Percentiles rank a stretch among this genome's conserved stretches.
Conservation (phyloP, 148 eudicot species). For the Rhododendron mucronatum region DNA sequence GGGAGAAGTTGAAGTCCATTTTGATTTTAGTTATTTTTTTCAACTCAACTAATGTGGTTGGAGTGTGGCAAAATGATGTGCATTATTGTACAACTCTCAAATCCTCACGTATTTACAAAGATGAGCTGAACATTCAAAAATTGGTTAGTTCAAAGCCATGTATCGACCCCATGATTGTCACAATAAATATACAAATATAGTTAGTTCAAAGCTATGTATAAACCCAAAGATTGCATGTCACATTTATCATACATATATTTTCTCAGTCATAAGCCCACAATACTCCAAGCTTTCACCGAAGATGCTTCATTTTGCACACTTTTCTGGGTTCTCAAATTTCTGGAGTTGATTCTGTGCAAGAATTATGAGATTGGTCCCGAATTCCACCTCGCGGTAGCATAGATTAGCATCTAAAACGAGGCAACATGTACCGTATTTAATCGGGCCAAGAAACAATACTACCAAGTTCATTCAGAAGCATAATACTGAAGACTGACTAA, state of each 20-base stretch:
- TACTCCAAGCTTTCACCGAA: background rate
- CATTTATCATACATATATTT: background rate
- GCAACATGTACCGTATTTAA: background rate
- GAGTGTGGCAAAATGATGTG: no score
- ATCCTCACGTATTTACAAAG: background rate
- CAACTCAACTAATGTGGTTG: no score
- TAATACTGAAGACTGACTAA: background rate
- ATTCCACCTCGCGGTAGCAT: background rate
- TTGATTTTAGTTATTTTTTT: no score
- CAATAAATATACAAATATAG: background rate
- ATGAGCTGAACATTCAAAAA: no score
- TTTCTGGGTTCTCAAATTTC: background rate
- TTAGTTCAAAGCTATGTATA: no score
- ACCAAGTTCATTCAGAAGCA: background rate
- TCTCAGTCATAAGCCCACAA: background rate
- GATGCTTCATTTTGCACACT: background rate
- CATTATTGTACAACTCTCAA: background rate
- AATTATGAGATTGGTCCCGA: background rate
- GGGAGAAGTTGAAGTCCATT: no score
- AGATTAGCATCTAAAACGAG: background rate
- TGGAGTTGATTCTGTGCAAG: background rate
- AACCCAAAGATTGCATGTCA: background rate
- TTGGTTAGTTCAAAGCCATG: background rate
- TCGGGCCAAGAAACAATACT: background rate
- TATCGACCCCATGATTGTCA: background rate